Evolutionary conservation across 345 rosid genomes (phyloP).

Genomic region (Corchorus capsularis): DNA sequence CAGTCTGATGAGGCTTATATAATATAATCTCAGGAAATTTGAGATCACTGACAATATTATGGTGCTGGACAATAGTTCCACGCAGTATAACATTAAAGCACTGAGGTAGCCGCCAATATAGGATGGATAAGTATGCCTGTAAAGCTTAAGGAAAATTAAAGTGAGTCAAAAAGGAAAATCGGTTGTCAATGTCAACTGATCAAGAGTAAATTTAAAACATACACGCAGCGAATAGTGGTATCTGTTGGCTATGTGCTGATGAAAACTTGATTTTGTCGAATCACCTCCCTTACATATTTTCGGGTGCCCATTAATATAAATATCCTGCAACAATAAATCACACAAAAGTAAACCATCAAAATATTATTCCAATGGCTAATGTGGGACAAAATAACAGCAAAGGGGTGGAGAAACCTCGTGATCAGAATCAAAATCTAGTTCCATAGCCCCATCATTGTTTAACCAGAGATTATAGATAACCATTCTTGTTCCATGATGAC

Average conservation of each 20-base stretch:
- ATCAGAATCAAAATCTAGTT: conserved; percentile 40
- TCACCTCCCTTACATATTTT: conserved; percentile 14
- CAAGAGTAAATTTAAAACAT: conserved; percentile 18
- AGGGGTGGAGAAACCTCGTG: conserved; percentile 26
- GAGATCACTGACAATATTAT: conserved; percentile 44
- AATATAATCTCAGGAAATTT: conserved; percentile 36
- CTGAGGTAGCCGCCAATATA: conserved; percentile 34
- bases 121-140: conserved; percentile 37
- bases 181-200: background rate
- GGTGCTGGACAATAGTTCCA: conserved; percentile 38
- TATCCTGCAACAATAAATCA: conserved; percentile 31
- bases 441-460: conserved; percentile 33
- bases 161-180: background rate
- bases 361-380: background rate
- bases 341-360: background rate
- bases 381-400: background rate
- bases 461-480: conserved; percentile 40
- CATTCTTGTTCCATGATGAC: conserved; percentile 37
- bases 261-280: conserved; percentile 22
- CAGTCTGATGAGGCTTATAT: conserved; percentile 40
- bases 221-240: conserved; percentile 38
- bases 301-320: conserved; percentile 31
- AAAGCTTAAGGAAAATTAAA: background rate
- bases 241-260: conserved; percentile 36
- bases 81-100: conserved; percentile 33